Base-by-base conservation (phyloP, 148 eudicot genomes). In the Rhododendron simsii region DNA sequence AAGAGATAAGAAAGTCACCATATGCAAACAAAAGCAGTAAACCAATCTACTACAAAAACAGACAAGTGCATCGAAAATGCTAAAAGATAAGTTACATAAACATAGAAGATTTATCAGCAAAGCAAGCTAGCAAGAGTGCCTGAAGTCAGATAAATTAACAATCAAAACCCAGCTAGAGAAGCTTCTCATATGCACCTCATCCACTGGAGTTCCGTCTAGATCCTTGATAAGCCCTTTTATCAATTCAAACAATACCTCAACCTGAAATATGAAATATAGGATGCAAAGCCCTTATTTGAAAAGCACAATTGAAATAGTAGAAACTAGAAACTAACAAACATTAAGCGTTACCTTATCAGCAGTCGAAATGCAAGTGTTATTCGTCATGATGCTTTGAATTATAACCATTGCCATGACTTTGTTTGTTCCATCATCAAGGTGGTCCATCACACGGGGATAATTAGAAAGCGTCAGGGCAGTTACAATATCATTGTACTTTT, bases 351-450 rank as follows among this genome's bases (percentile, higher is more conserved):
- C 99, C 98, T 95, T 94, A 63, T 98, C 98, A 89, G 95, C 92
- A 84, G 99, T 93, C 63, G 96, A 94, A 61, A 98, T 94, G 87
- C 90, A 93, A 78, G 95, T 94, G 81, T 90, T 87, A 67, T 94
- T 95, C 85, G 93, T 98, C 88, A 98, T 90, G 84, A 95, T 94
- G 88, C 96, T 98, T 90, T 95, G 95, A 84, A 98, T 94, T 82
- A 98, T 98, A 87, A 98, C 95, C 96, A 95, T 93, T 48, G 99
- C 99, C 99, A 98, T 98, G 86, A 95, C 89, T 93, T 94, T 98
- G 85, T 98, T 98, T 59, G 99, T 98, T 85, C 91, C 94, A 76
- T 90, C 89, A 88, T 98, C 99, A 84, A 98, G 99, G 90, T 93
- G 94, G 81, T 94, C 99, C 99, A 98, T 98, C 77, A 98, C 93